Evolutionary conservation across 2,329 filamentous ascomycete genomes (phyloP), one percentile per base, ranked within the genome.

Genomic region (Fusarium verticillioides): DNA sequence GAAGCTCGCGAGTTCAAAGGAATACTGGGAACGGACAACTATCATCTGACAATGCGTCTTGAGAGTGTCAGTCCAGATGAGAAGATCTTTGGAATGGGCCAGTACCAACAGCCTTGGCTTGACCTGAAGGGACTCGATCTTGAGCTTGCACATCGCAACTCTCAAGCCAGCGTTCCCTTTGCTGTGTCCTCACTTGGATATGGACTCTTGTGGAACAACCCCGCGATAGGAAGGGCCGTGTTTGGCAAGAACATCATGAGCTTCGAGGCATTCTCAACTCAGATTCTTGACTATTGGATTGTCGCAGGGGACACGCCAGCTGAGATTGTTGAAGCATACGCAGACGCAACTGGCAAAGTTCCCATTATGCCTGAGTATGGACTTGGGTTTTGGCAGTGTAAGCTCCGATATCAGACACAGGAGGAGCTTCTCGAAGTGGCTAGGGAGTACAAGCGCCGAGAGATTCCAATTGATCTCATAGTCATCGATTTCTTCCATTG

Each of bases 351-450:
- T 0, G 90, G 90, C 0, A 86, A 84, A 39, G 88, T 88, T 0
- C 90, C 91, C 0, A 89, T 89, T 86, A 92, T 92, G 90, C 91
- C 90, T 4, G 90, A 92, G 73, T 92, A 91, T 73, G 90, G 90
- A 1, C 83, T 92, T 0, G 90, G 90, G 0, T 92, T 92, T 77
- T 92, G 90, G 90, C 90, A 92, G 77, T 91, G 89, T 79, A 92
- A 91, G 79, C 81, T 92, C 16, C 84, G 90, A 2, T 92, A 92
- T 73, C 88, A 89, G 78, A 92, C 87, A 0, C 91, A 92, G 74
- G 89, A 91, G 23, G 89, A 93, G 76, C 77, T 92, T 1, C 82
- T 92, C 0, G 79, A 83, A 10, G 86, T 92, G 2, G 90, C 90
- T 2, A 80, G 90, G 9, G 89, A 92, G 75, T 89, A 92, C 70